Percentiles rank a stretch among this genome's conserved stretches.
Evolutionary conservation across 2,329 filamentous ascomycete species (phyloP).

Genomic region (Pseudopithomyces maydicus): DNA sequence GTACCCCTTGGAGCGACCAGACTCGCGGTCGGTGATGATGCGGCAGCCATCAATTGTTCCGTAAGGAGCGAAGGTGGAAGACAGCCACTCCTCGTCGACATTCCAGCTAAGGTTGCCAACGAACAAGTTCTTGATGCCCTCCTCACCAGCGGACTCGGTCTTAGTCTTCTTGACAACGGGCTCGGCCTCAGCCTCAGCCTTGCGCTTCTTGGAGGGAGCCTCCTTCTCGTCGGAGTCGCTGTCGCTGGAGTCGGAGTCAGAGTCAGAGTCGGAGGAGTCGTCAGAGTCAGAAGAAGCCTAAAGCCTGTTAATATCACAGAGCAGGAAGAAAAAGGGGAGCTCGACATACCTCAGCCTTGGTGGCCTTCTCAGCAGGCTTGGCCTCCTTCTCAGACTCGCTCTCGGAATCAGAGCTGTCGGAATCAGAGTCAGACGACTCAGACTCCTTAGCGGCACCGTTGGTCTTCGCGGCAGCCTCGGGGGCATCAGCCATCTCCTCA

Average conservation of each 20-base stretch:
- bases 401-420: slow-evolving; percentile 28
- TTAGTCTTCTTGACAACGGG: slow-evolving; percentile 70
- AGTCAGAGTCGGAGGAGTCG: slow-evolving; percentile 31
- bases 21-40: slow-evolving; percentile 81
- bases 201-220: slow-evolving; percentile 67
- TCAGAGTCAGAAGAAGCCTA: slow-evolving; percentile 33
- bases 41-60: slow-evolving; percentile 74
- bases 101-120: slow-evolving; percentile 91
- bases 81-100: slow-evolving; percentile 81
- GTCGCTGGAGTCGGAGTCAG: slow-evolving; percentile 44
- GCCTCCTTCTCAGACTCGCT: slow-evolving; percentile 33
- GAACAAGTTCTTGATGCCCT: slow-evolving; percentile 73
- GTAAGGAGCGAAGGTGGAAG: slow-evolving; percentile 79
- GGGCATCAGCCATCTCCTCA: slow-evolving; percentile 29
- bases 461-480: slow-evolving; percentile 20
- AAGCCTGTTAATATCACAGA: slow-evolving; percentile 21
- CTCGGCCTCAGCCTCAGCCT: slow-evolving; percentile 61
- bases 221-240: slow-evolving; percentile 41
- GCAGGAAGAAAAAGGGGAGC: neutral
- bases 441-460: slow-evolving; percentile 30
- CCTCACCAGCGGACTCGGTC: slow-evolving; percentile 57
- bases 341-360: slow-evolving; percentile 25
- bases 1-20: slow-evolving; percentile 81
- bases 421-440: slow-evolving; percentile 17
- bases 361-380: slow-evolving; percentile 17